Evolutionary conservation across 768 basidiomycete genomes (phyloP), one percentile per base, ranked within the genome.

Genomic region (Leccinum pellstonianum): DNA sequence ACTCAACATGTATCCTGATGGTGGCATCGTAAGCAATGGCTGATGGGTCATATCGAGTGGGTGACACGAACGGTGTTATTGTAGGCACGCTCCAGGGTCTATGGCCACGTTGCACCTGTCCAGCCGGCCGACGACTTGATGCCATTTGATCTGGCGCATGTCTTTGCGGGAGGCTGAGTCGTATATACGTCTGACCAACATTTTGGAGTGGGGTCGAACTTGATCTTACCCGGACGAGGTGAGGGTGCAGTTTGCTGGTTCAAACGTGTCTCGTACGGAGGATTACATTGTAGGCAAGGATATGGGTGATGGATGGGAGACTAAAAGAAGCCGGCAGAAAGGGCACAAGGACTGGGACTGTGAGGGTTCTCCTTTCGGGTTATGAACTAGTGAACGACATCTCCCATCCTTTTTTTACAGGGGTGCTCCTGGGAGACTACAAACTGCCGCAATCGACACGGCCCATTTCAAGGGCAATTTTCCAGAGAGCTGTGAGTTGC

Each of bases 281-380:
- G 54, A 35, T 61, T 52, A 38, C 25, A 19, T 38, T 27, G 29
- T 54, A 83, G 82, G 92, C 27, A 87, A 86, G 70, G 89, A 96
- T 67, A 99, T 99, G 94, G 87, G 95, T 5, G 95, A 97, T 69
- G 97, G 97, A 4, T 99, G 97, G 97, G 97, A 99, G 76, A 98
- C 96, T 3, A 93, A 90, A 71, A 81, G 97, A 61, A 95, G 90
- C 68, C 81, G 92, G 55, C 79, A 77, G 47, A 81, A 82, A 56
- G 93, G 82, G 41, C 94, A 95, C 74, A 91, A 86, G 51, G 95
- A 98, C 67, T 98, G 93, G 91, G 91, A 25, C 25, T 25, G 25
- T 25, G 25, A 25, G 25, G 1, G 25, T 25, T 25, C 25, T 25
- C 25, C 25, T 25, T 1, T 25, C 1, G 25, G 25, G 1, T 25